Evolutionary conservation across 2,329 filamentous ascomycete species (phyloP).

Genomic region (Pezicula neosporulosa): DNA sequence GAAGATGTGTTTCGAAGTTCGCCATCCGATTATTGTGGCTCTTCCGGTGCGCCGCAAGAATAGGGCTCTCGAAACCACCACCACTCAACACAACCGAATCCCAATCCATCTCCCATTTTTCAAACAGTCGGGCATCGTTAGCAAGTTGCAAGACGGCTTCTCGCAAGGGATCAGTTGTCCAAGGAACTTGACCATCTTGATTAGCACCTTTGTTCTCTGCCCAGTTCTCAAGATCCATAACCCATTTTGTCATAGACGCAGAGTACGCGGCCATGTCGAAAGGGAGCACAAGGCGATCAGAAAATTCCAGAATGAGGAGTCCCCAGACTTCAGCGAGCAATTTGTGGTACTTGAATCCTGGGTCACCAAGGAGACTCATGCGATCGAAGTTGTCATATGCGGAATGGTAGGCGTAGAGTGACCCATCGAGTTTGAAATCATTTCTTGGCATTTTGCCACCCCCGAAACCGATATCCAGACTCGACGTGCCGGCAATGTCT

Average conservation of each 20-base stretch:
- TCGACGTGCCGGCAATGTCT: conserved; percentile 83
- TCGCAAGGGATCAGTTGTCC: conserved; percentile 47
- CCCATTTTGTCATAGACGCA: conserved; percentile 58
- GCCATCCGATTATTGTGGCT: conserved; percentile 78
- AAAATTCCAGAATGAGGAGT: conserved; percentile 79
- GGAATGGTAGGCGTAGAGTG: conserved; percentile 68
- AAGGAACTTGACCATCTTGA: conserved; percentile 38
- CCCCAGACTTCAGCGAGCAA: conserved; percentile 76
- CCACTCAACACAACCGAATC: conserved; percentile 65
- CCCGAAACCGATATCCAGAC: conserved; percentile 78
- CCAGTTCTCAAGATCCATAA: conserved; percentile 65
- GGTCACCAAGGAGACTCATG: conserved; percentile 78
- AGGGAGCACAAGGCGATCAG: conserved; percentile 76
- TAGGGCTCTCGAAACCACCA: conserved; percentile 72
- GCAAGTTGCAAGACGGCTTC: conserved; percentile 61
- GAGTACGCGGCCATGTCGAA: conserved; percentile 79
- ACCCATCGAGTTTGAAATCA: conserved; percentile 37
- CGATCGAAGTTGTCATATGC: conserved; percentile 90
- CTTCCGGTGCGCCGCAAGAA: conserved; percentile 63
- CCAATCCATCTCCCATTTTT: conserved; percentile 76
- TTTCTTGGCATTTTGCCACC: not conserved
- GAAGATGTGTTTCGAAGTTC: conserved; percentile 75
- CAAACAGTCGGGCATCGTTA: conserved; percentile 60
- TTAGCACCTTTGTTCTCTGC: conserved; percentile 53
- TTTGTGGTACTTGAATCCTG: conserved; percentile 76